Conservation (phyloP, 2,329 filamentous ascomycete species). For the Fusarium temperatum region DNA sequence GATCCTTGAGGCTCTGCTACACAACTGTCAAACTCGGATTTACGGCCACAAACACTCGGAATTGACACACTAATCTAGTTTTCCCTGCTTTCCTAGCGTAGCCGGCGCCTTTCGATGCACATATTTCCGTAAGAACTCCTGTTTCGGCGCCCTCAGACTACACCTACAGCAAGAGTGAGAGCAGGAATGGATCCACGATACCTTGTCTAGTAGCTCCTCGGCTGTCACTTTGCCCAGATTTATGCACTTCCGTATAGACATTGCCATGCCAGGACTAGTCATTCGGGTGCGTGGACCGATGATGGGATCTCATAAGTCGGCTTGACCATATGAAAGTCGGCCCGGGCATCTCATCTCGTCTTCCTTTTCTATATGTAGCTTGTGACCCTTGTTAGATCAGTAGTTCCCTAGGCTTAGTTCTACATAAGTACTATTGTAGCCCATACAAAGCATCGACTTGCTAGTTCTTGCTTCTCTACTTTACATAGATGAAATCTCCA, state of each 20-base stretch:
- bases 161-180: conserved; percentile 5
- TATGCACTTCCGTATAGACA: conserved; percentile 31
- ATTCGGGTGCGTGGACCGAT: conserved; percentile 22
- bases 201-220: conserved; percentile 26
- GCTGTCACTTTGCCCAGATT: conserved; percentile 22
- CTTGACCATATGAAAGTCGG: conserved; percentile 6
- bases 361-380: background rate
- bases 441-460: background rate
- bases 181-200: conserved; percentile 20
- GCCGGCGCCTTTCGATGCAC: background rate
- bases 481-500: background rate
- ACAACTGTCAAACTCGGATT: background rate
- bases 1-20: background rate
- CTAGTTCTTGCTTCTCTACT: background rate
- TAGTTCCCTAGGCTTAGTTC: background rate
- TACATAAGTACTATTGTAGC: background rate
- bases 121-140: conserved; percentile 12
- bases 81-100: background rate
- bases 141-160: conserved; percentile 5
- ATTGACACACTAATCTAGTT: conserved; percentile 2
- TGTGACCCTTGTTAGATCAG: background rate
- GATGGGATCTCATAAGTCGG: conserved; percentile 25
- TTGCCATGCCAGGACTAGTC: conserved; percentile 30
- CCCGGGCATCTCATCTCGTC: conserved; percentile 1
- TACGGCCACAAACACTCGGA: background rate